Percentiles rank a stretch among this genome's conserved stretches.
Evolutionary conservation across 2,329 filamentous ascomycete species (phyloP).

Genomic region (Epichloe aotearoae): DNA sequence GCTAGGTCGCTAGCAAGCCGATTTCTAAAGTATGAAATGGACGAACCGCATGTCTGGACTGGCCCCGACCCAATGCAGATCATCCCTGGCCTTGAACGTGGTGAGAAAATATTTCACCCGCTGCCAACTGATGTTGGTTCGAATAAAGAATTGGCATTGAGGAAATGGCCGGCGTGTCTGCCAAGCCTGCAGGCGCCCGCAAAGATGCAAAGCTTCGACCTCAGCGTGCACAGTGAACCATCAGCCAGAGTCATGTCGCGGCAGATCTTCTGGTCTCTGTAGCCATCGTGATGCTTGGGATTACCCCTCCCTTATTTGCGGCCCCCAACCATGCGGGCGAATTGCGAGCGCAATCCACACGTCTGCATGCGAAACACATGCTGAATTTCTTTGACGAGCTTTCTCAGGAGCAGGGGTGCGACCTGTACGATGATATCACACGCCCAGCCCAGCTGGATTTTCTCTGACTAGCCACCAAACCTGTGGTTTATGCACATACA

Average conservation of each 20-base stretch:
- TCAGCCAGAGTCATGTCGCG: not conserved
- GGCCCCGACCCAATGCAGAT: no score
- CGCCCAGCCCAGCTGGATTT: not conserved
- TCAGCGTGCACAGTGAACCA: not conserved
- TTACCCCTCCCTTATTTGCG: not conserved
- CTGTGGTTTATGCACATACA: no score
- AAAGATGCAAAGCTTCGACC: not conserved
- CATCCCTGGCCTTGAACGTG: no score
- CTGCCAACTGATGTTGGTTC: no score
- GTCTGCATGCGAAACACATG: not conserved
- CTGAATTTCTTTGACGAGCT: no score
- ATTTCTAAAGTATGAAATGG: no score
- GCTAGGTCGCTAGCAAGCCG: not conserved
- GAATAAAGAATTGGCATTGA: no score
- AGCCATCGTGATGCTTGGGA: not conserved
- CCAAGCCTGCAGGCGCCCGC: not conserved
- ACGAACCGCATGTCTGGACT: no score
- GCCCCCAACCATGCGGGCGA: slow-evolving; percentile 1
- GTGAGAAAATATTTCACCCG: no score
- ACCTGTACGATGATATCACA: slow-evolving; percentile 2
- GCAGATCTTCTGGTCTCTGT: not conserved
- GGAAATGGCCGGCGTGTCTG: no score
- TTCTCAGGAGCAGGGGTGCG: not conserved
- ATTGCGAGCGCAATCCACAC: not conserved
- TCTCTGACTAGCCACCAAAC: no score